Evolutionary conservation across 164 flowering plant genomes (phyloP), one percentile per base, ranked within the genome.

Genomic region (Tetracentron sinense): DNA sequence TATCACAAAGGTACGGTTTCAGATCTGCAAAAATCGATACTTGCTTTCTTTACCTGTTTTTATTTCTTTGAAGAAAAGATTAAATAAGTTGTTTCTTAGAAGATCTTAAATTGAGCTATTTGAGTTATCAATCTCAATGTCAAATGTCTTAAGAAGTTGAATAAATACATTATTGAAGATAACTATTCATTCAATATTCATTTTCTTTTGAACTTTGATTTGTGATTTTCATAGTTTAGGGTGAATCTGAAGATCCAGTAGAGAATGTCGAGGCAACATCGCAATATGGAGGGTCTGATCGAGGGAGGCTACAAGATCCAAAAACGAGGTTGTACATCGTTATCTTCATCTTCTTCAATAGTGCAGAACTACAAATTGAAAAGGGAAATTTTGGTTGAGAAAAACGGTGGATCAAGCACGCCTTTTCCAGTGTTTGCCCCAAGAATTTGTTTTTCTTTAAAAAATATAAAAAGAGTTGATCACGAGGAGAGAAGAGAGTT

Each of bases 281-380:
- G 74, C 19, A 63, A 72, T 15, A 59, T 75, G 52, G 82, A 80
- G 54, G 68, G 77, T 23, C 29, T 82, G 69, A 76, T 84, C 17
- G 77, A 68, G 4, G 86, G 76, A 8, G 59, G 68, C 23, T 68
- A 77, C 51, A 94, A 90, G 74, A 81, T 85, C 69, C 75, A 97
- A 42, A 94, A 94, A 58, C 78, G 97, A 31, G 93, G 88, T 0
- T 86, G 87, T 31, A 86, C 97, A 0, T 80, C 96, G 0, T 68
- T 90, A 0, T 83, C 97, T 0, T 86, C 99, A 1, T 81, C 97
- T 0, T 72, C 97, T 2, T 87, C 97, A 0, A 46, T 84, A 4
- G 47, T 84, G 20, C 85, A 81, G 28, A 83, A 83, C 55, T 84
- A 88, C 77, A 66, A 89, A 51, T 78, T 88, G 57, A 94, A 94